Conservation (phyloP, 805 yeast species). For the Wickerhamomyces pijperi region DNA sequence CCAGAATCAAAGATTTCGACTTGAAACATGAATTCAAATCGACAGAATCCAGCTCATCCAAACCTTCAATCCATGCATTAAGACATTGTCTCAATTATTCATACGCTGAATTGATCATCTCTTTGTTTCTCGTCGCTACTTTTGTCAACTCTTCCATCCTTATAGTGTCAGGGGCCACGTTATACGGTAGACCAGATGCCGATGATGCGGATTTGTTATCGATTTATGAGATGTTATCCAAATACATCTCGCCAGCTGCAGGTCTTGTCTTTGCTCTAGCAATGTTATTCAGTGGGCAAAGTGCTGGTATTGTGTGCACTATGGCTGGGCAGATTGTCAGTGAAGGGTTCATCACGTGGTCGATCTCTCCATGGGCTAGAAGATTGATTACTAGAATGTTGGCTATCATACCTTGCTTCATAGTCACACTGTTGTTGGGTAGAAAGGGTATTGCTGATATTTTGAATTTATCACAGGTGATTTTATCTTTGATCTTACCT, state of each 20-base stretch:
- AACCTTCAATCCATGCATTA: conserved; percentile 75
- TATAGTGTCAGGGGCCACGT: conserved; percentile 85
- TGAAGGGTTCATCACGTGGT: conserved; percentile 79
- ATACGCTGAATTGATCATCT: conserved; percentile 70
- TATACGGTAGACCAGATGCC: conserved; percentile 51
- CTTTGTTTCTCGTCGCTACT: conserved; percentile 79
- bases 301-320: conserved; percentile 91
- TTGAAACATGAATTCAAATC: conserved; percentile 34
- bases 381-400: conserved; percentile 71
- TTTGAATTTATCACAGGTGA: conserved; percentile 75
- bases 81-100: conserved; percentile 71
- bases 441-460: conserved; percentile 71
- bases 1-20: conserved; percentile 71
- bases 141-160: conserved; percentile 86
- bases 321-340: conserved; percentile 90
- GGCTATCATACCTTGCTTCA: conserved; percentile 76
- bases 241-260: conserved; percentile 72
- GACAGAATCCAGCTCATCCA: conserved; percentile 27
- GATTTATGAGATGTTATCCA: conserved; percentile 58
- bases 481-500: conserved; percentile 70
- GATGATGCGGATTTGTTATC: conserved; percentile 76
- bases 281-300: conserved; percentile 81
- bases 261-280: conserved; percentile 87
- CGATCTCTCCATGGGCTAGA: conserved; percentile 72
- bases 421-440: conserved; percentile 64